Conservation (phyloP, 1,139 yeast genomes). For the Taphrina confusa region DNA sequence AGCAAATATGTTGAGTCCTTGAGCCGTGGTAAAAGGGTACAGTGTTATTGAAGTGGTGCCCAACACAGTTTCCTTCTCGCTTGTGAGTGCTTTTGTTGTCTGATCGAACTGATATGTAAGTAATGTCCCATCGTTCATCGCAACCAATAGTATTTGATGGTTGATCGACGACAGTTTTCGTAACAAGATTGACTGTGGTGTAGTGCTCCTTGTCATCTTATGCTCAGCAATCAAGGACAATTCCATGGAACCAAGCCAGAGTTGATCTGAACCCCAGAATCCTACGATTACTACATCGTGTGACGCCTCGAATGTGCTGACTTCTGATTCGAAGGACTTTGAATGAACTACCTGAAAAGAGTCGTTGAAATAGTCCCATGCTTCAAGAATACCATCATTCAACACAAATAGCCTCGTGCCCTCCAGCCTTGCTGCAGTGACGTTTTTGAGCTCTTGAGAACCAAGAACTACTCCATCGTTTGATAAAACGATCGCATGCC, state of each 20-base stretch:
- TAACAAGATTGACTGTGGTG: constrained; percentile 38
- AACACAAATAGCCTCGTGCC: constrained; percentile 10
- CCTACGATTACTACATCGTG: constrained; percentile 8
- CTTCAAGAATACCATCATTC: background rate
- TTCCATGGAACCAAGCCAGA: constrained; percentile 18
- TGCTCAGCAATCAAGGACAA: background rate
- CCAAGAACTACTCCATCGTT: background rate
- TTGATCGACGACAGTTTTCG: constrained; percentile 34
- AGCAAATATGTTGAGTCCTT: constrained; percentile 36
- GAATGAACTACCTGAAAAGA: background rate
- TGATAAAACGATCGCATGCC: background rate
- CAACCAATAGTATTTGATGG: constrained; percentile 37
- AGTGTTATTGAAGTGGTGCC: constrained; percentile 40
- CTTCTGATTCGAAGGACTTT: constrained; percentile 4
- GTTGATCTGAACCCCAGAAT: constrained; percentile 20
- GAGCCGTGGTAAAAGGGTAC: constrained; percentile 31
- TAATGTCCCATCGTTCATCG: constrained; percentile 40
- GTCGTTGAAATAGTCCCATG: background rate
- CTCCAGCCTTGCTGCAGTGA: constrained; percentile 1
- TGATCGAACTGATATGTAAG: constrained; percentile 33
- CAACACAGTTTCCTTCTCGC: constrained; percentile 35
- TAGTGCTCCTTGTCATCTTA: constrained; percentile 7
- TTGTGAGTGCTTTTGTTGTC: constrained; percentile 24
- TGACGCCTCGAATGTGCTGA: constrained; percentile 20
- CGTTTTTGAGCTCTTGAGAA: background rate